Conservation (phyloP, 2,329 filamentous ascomycete genomes). For the Diaporthe aspalathi region DNA sequence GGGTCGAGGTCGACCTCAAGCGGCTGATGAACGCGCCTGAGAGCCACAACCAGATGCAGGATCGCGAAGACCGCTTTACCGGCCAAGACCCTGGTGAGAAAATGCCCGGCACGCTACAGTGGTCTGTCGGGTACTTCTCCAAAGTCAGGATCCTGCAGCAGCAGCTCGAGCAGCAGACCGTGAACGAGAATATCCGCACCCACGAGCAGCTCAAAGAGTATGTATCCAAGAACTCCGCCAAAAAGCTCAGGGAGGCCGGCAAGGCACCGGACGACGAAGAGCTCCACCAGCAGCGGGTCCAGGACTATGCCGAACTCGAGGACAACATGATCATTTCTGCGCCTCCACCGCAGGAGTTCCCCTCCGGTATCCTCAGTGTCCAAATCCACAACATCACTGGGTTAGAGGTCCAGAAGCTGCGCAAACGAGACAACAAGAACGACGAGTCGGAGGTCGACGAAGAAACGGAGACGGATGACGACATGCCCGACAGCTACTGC, state of each 20-base stretch:
- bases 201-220: conserved; percentile 69
- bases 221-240: conserved; percentile 64
- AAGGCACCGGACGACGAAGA: conserved; percentile 69
- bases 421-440: conserved; percentile 63
- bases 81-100: conserved; percentile 73
- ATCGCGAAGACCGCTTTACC: conserved; percentile 73
- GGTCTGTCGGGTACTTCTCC: conserved; percentile 78
- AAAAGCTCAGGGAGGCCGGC: conserved; percentile 74
- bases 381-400: conserved; percentile 80
- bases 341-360: conserved; percentile 70
- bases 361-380: conserved; percentile 75
- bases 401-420: conserved; percentile 69
- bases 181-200: conserved; percentile 66
- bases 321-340: conserved; percentile 76
- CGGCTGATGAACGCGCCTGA: conserved; percentile 69
- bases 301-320: conserved; percentile 71
- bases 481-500: conserved; percentile 77
- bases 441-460: conserved; percentile 60
- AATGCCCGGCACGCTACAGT: conserved; percentile 76
- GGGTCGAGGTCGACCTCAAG: conserved; percentile 76
- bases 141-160: conserved; percentile 72
- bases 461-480: conserved; percentile 70
- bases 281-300: conserved; percentile 73
- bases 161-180: conserved; percentile 71
- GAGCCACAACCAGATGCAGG: conserved; percentile 70